These are phyloP conservation scores for Neoboletus brunneissimus DNA, from an alignment of 768 basidiomycete genomes.

Conservation along the genomic window DNA sequence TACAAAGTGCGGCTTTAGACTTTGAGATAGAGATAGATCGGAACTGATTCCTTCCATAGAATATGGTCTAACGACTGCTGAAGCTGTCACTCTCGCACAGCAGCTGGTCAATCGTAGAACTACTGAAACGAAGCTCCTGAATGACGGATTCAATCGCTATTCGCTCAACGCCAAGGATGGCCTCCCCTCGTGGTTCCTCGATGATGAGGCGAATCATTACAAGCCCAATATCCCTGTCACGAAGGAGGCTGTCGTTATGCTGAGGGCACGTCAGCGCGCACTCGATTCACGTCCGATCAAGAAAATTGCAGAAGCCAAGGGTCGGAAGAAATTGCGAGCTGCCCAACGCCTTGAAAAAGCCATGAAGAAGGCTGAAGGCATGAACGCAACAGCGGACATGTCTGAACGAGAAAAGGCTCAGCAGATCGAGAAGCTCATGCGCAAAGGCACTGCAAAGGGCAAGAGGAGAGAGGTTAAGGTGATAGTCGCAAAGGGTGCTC, in stretches of 20 bases:
- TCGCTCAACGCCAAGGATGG: constrained; percentile 90
- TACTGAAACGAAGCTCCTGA: constrained; percentile 84
- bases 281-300: constrained; percentile 97
- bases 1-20: constrained; percentile 53
- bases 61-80: constrained; percentile 78
- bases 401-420: constrained; percentile 94
- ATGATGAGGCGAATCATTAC: constrained; percentile 92
- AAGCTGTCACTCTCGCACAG: constrained; percentile 90
- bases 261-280: constrained; percentile 88
- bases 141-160: constrained; percentile 94
- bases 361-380: constrained; percentile 93
- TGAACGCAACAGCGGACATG: constrained; percentile 84
- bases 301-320: constrained; percentile 98
- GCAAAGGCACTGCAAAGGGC: constrained; percentile 67
- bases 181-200: constrained; percentile 94
- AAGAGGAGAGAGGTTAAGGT: constrained; percentile 79
- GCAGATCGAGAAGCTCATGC: constrained; percentile 90
- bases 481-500: constrained; percentile 87
- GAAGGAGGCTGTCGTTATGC: constrained; percentile 84
- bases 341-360: constrained; percentile 84
- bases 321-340: constrained; percentile 91
- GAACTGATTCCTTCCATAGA: constrained; percentile 42
- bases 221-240: constrained; percentile 95
- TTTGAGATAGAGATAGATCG: neutral
- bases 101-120: constrained; percentile 86